Base-by-base conservation (phyloP, 345 rosid genomes). In the Angophora floribunda region DNA sequence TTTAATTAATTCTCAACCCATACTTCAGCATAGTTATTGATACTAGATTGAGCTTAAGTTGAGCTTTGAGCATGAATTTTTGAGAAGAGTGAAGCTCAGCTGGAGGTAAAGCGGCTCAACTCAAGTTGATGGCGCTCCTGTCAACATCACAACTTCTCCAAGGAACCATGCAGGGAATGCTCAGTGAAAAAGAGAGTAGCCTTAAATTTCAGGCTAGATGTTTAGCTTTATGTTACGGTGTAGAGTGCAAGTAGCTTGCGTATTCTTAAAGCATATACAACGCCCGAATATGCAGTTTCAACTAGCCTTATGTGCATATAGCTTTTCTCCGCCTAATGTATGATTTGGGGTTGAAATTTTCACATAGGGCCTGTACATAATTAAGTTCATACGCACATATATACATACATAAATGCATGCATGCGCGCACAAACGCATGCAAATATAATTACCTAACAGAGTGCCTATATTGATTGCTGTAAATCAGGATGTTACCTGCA, bases 401-500 rank as follows among this genome's bases (percentile, higher is more conserved):
- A 2, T 59, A 26, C 67, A 59, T 59, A 36, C 41, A 36, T 50
- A 50, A 1, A 13, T 50, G 12, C 51, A 11, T 9, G 51, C 51
- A 50, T 50, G 51, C 51, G 13, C 51, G 12, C 51, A 3, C 67
- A 61, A 61, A 61, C 28, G 24, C 61, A 32, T 44, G 50, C 87
- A 88, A 19, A 80, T 87, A 85, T 87, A 70, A 59, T 84, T 28
- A 59, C 79, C 36, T 36, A 67, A 67, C 45, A 32, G 26, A 55
- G 80, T 67, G 80, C 80, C 80, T 32, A 67, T 16, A 67, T 21
- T 32, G 22, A 32, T 32, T 70, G 32, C 80, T 70, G 80, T 32
- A 70, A 70, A 67, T 82, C 57, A 51, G 50, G 88, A 16, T 52
- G 21, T 63, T 90, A 97, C 98, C 98, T 94, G 92, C 92, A 96